Evolutionary conservation across 1,139 yeast species (phyloP), one percentile per base, ranked within the genome.

Genomic region (Insectozyma bohioensis): DNA sequence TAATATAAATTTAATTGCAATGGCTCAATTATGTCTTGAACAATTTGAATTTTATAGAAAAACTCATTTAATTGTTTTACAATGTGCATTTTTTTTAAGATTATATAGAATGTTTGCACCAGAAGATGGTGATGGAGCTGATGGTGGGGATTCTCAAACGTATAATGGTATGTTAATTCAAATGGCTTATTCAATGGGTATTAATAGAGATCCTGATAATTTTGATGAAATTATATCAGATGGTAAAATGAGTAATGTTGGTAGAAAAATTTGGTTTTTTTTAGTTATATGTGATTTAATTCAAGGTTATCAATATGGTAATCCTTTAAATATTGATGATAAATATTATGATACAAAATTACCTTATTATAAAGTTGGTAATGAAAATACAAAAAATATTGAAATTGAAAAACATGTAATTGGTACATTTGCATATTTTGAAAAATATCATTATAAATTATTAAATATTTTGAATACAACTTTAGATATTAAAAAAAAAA

Each of bases 251-350:
- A 62, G 69, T 32, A 66, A 65, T 41, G 43, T 69, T 8, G 61
- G 66, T 46, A 60, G 85, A 45, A 77, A 75, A 41, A 61, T 77
- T 2, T 80, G 85, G 85, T 67, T 65, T 43, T 63, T 63, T 32
- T 52, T 78, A 31, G 42, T 51, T 4, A 34, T 52, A 12, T 45
- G 44, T 35, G 72, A 64, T 39, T 34, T 56, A 5, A 48, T 54
- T 24, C 50, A 52, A 22, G 58, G 58, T 2, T 58, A 47, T 36
- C 45, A 54, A 11, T 61, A 52, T 37, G 72, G 72, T 1, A 52
- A 48, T 22, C 67, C 66, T 1, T 33, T 50, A 34, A 41, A 43
- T 10, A 52, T 59, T 13, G 28, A 45, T 20, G 38, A 45, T 3
- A 43, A 44, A 12, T 46, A 41, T 31, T 54, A 47, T 35, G 67